These are phyloP conservation scores for Erodium maritimum DNA, from an alignment of 345 rosid genomes.

Conservation along the genomic window DNA sequence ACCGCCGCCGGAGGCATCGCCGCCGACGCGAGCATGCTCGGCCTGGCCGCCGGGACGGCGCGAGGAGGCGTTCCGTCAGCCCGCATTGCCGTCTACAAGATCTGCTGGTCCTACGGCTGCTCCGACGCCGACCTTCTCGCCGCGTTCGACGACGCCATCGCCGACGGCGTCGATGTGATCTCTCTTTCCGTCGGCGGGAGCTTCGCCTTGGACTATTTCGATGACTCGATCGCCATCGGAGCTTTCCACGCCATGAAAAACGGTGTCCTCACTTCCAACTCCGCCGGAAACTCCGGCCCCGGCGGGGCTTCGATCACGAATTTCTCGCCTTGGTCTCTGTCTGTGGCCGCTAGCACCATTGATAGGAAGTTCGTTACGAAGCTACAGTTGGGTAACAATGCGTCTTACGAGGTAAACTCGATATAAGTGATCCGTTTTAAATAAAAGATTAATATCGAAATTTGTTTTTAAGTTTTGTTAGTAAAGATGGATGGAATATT, in stretches of 20 bases:
- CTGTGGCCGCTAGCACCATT: slow-evolving; percentile 34
- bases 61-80: slow-evolving; percentile 21
- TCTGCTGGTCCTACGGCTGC: slow-evolving; percentile 23
- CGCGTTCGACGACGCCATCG: slow-evolving; percentile 30
- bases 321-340: slow-evolving; percentile 22
- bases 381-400: slow-evolving; percentile 20
- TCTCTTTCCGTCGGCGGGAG: slow-evolving; percentile 9
- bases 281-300: slow-evolving; percentile 17
- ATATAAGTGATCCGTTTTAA: too few species aligned
- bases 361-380: slow-evolving; percentile 20
- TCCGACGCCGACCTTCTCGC: slow-evolving; percentile 18
- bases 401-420: slow-evolving; percentile 21
- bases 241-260: slow-evolving; percentile 18
- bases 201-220: slow-evolving; percentile 3
- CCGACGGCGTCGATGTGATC: slow-evolving; percentile 13
- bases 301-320: slow-evolving; percentile 3
- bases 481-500: too few species aligned
- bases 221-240: slow-evolving; percentile 17
- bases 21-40: slow-evolving; percentile 12
- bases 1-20: slow-evolving; percentile 20
- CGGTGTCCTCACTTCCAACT: slow-evolving; percentile 16
- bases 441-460: too few species aligned
- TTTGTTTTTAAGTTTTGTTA: too few species aligned
- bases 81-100: slow-evolving; percentile 21
- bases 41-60: slow-evolving; percentile 19